Conservation (phyloP, 2,329 filamentous ascomycete species). For the Phoma sp. region DNA sequence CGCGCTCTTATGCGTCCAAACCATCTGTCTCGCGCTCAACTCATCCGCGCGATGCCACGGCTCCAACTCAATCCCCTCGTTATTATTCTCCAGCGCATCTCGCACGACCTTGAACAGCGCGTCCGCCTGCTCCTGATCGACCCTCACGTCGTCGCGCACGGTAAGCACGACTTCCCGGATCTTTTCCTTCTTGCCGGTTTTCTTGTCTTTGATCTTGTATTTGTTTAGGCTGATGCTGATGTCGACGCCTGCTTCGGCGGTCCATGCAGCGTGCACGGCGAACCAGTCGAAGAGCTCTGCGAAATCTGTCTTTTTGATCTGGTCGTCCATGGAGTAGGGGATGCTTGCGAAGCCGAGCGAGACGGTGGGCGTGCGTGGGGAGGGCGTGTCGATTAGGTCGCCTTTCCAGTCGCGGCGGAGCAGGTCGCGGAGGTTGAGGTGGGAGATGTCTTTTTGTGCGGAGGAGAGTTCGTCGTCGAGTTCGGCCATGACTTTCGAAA, state of each 20-base stretch:
- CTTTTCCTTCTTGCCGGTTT: conserved; percentile 54
- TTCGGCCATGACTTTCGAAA: conserved; percentile 53
- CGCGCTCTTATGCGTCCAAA: conserved; percentile 53
- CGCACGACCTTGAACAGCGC: conserved; percentile 51
- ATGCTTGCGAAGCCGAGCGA: conserved; percentile 57
- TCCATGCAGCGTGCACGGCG: conserved; percentile 58
- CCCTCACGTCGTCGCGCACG: conserved; percentile 55
- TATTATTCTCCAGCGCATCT: conserved; percentile 52
- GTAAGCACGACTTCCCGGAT: conserved; percentile 57
- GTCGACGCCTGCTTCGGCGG: conserved; percentile 54
- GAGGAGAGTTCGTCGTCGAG: conserved; percentile 50
- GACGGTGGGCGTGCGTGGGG: conserved; percentile 55
- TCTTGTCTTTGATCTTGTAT: conserved; percentile 52
- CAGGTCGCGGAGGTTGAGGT: conserved; percentile 54
- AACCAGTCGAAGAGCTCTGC: conserved; percentile 59
- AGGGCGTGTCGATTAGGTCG: conserved; percentile 57
- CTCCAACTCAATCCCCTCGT: conserved; percentile 49
- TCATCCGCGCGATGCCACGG: conserved; percentile 55
- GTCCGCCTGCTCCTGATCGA: conserved; percentile 54
- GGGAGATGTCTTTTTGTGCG: conserved; percentile 54
- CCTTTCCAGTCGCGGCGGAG: conserved; percentile 59
- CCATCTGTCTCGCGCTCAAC: conserved; percentile 55
- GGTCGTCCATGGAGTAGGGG: conserved; percentile 56
- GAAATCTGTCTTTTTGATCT: conserved; percentile 57
- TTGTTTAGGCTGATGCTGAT: conserved; percentile 57